These are phyloP conservation scores for Paxillus involutus DNA, from an alignment of 768 basidiomycete genomes.

Conservation along the genomic window DNA sequence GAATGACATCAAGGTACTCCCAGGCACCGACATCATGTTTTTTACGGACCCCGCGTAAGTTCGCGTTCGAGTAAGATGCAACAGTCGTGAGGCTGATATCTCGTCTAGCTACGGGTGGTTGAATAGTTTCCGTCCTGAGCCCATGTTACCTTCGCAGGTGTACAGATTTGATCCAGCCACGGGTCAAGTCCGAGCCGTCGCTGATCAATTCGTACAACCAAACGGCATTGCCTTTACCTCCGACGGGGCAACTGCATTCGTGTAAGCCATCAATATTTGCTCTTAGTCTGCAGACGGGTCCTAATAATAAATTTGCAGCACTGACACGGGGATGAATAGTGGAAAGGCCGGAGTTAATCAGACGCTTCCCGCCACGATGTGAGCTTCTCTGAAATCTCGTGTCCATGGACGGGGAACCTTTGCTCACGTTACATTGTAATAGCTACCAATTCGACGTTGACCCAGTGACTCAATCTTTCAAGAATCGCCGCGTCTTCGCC, in stretches of 20 bases:
- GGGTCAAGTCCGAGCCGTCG: slow-evolving; percentile 65
- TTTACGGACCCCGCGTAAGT: slow-evolving; percentile 73
- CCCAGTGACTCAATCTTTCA: slow-evolving; percentile 48
- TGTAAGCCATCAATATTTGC: slow-evolving; percentile 38
- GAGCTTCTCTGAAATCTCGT: slow-evolving; percentile 20
- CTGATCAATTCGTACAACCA: slow-evolving; percentile 69
- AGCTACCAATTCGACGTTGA: slow-evolving; percentile 75
- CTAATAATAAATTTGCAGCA: slow-evolving; percentile 23
- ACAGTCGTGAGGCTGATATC: not conserved
- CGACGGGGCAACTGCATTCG: slow-evolving; percentile 63
- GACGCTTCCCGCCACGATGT: slow-evolving; percentile 70
- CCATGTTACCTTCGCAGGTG: slow-evolving; percentile 70
- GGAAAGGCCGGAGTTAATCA: slow-evolving; percentile 51
- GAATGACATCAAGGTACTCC: slow-evolving; percentile 77
- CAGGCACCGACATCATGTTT: slow-evolving; percentile 61
- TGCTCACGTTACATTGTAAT: not conserved
- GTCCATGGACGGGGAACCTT: not conserved
- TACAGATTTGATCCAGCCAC: slow-evolving; percentile 72
- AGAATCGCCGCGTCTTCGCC: slow-evolving; percentile 65
- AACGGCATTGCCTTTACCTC: slow-evolving; percentile 75
- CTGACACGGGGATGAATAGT: slow-evolving; percentile 32
- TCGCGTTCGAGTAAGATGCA: not conserved
- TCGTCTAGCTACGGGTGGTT: slow-evolving; percentile 58
- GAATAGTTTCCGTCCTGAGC: slow-evolving; percentile 64
- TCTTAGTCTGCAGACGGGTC: slow-evolving; percentile 3